Evolutionary conservation across 176 grass and related monocot genomes (phyloP).

Genomic region (Raddia distichophylla): DNA sequence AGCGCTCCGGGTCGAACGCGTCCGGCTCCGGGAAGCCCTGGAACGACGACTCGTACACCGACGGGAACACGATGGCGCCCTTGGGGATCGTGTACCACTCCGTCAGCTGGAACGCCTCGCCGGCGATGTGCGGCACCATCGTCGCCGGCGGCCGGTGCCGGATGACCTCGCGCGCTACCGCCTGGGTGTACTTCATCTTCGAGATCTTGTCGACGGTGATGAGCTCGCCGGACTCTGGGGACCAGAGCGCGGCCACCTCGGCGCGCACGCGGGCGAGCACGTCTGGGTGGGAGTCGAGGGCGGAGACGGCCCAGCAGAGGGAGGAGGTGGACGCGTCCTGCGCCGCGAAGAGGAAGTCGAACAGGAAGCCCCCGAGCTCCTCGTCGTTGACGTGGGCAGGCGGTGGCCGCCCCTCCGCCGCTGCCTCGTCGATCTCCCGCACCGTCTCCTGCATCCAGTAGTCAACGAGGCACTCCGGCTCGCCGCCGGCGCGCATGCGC

Average conservation of each 20-base stretch:
- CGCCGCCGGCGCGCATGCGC: conserved; percentile 57
- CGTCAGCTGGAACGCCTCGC: conserved; percentile 72
- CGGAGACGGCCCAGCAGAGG: conserved; percentile 69
- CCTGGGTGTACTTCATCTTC: conserved; percentile 78
- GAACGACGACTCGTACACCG: conserved; percentile 82
- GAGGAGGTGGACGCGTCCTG: conserved; percentile 95
- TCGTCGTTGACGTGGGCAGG: conserved; percentile 56
- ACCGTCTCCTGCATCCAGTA: conserved; percentile 88
- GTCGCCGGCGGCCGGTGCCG: conserved; percentile 78
- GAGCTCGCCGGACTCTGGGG: conserved; percentile 58
- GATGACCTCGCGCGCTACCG: conserved; percentile 84
- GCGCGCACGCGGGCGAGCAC: conserved; percentile 70
- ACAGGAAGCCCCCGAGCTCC: conserved; percentile 66
- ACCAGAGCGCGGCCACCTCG: conserved; percentile 61
- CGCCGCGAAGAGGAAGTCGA: conserved; percentile 93
- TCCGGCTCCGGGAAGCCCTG: conserved; percentile 70
- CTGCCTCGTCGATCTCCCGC: conserved; percentile 58
- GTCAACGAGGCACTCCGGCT: conserved; percentile 79
- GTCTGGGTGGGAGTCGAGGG: conserved; percentile 79
- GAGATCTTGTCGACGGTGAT: conserved; percentile 61
- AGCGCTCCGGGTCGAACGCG: conserved; percentile 79
- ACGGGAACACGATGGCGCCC: conserved; percentile 85
- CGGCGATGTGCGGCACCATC: conserved; percentile 84
- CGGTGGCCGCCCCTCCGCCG: conserved; percentile 5
- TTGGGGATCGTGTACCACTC: conserved; percentile 92